Conservation (phyloP, 2,329 filamentous ascomycete species). For the Ophiocordyceps australis region DNA sequence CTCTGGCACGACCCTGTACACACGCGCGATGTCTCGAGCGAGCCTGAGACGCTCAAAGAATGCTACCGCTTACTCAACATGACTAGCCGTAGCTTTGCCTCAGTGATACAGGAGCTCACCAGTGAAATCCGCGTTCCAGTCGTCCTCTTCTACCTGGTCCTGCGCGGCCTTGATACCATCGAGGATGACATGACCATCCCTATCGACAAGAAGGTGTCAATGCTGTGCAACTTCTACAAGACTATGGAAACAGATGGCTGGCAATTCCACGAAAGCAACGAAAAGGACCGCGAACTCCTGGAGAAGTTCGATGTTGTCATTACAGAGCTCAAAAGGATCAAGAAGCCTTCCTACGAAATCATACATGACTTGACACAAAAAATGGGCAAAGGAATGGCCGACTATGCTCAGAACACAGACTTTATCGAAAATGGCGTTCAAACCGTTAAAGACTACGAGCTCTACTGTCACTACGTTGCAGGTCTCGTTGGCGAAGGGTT, state of each 20-base stretch:
- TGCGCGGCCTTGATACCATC: constrained; percentile 91
- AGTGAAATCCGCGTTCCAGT: constrained; percentile 84
- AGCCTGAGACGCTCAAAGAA: constrained; percentile 53
- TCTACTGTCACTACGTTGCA: constrained; percentile 98
- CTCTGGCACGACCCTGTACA: constrained; percentile 93
- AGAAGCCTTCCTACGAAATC: constrained; percentile 66
- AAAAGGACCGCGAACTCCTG: constrained; percentile 85
- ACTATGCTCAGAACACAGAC: constrained; percentile 75
- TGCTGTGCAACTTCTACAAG: constrained; percentile 68
- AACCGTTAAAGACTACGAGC: constrained; percentile 76
- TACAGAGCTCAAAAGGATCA: constrained; percentile 72
- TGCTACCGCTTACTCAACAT: constrained; percentile 76
- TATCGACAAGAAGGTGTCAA: constrained; percentile 63
- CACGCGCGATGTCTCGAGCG: constrained; percentile 57
- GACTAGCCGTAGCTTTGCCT: constrained; percentile 84
- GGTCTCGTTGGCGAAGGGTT: constrained; percentile 91
- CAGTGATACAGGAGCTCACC: constrained; percentile 91
- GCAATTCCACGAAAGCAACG: constrained; percentile 76
- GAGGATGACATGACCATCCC: constrained; percentile 96
- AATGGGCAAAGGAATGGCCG: constrained; percentile 98
- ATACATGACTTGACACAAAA: constrained; percentile 83
- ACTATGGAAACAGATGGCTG: constrained; percentile 71
- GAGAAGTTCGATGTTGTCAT: constrained; percentile 85
- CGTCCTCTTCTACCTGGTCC: constrained; percentile 77
- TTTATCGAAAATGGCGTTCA: constrained; percentile 64